Percentiles rank a stretch among this genome's conserved stretches.
Conservation (phyloP, 208 protist genomes). For the Wallacemonas sp. region DNA sequence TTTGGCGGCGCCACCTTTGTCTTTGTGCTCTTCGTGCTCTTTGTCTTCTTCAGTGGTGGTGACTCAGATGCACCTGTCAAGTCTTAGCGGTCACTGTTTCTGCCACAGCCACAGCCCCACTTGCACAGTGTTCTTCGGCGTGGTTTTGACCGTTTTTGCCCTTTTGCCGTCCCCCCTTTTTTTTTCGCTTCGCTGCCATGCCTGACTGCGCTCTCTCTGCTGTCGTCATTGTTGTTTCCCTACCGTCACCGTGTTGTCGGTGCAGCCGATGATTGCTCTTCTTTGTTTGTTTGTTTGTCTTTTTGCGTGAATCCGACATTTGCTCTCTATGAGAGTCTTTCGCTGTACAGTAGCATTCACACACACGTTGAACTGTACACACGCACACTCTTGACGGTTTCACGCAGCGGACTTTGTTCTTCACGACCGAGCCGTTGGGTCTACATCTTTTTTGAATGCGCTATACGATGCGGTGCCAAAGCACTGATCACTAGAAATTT, state of each 20-base stretch:
- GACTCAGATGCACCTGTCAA: slow-evolving; percentile 1
- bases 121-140: background rate
- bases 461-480: no score
- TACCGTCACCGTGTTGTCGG: background rate
- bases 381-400: no score
- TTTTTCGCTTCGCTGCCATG: slow-evolving; percentile 13
- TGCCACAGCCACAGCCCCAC: background rate
- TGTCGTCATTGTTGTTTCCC: slow-evolving; percentile 10
- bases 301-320: background rate
- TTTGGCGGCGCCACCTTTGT: slow-evolving; percentile 47
- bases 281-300: slow-evolving; percentile 12
- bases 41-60: slow-evolving; percentile 63
- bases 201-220: background rate
- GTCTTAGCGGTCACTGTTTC: slow-evolving; percentile 3
- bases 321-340: no score
- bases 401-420: no score
- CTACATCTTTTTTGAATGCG: no score
- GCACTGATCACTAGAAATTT: no score
- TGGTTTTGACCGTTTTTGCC: no score
- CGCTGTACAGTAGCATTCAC: no score
- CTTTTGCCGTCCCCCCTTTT: background rate
- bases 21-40: slow-evolving; percentile 78
- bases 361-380: no score
- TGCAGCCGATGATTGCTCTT: slow-evolving; percentile 4
- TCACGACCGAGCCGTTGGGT: no score